A percentile compares a stretch with the other conserved stretches of the same genome.
Evolutionary conservation across 2,329 filamentous ascomycete species (phyloP).

Genomic region (Exserohilum turcica): DNA sequence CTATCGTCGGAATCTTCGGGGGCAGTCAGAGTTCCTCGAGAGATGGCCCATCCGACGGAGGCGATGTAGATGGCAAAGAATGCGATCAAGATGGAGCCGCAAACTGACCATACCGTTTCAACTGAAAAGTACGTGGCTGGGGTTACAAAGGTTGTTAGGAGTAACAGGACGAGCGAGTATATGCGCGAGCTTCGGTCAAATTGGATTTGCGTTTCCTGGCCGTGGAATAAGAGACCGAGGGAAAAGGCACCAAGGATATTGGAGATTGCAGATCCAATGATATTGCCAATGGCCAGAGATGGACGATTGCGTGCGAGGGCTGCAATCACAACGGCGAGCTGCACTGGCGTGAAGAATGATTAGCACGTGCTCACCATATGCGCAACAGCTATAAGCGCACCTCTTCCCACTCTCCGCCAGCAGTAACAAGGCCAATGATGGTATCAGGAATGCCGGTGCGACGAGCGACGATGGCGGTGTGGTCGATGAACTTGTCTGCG

Average conservation of each 20-base stretch:
- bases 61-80: constrained; percentile 54
- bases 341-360: neutral
- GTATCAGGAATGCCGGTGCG: constrained; percentile 54
- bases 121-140: neutral
- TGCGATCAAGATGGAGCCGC: constrained; percentile 38
- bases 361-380: neutral
- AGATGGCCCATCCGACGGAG: constrained; percentile 54
- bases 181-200: constrained; percentile 58
- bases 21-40: constrained; percentile 49
- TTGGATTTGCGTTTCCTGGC: constrained; percentile 19
- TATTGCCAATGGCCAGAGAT: constrained; percentile 60
- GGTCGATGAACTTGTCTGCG: constrained; percentile 59
- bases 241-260: constrained; percentile 63
- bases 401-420: constrained; percentile 63
- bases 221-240: constrained; percentile 55
- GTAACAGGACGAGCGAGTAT: constrained; percentile 54
- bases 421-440: constrained; percentile 58
- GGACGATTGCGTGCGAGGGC: constrained; percentile 54
- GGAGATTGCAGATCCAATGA: constrained; percentile 60
- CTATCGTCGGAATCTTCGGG: constrained; percentile 52
- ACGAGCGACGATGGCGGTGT: constrained; percentile 56
- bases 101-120: neutral
- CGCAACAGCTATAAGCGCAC: constrained; percentile 34
- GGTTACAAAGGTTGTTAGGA: neutral
- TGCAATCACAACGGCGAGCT: constrained; percentile 58